Evolutionary conservation across 2,329 filamentous ascomycete species (phyloP), one percentile per base, ranked within the genome.

Genomic region (Colletotrichum chlorophyti): DNA sequence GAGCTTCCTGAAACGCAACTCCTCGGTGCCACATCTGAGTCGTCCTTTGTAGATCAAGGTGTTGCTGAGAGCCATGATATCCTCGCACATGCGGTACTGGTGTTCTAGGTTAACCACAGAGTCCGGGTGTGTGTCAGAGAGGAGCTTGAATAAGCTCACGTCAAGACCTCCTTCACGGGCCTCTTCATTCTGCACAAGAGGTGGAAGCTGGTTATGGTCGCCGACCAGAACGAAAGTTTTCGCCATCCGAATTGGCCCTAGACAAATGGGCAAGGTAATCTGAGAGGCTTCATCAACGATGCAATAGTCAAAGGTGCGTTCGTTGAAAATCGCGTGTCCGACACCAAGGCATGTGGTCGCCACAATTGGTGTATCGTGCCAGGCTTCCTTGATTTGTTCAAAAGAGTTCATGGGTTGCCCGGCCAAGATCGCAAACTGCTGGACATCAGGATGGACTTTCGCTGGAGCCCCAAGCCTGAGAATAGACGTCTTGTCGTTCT

Each of bases 271-370:
- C 17, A 99, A 79, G 0, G 95, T 99, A 70, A 99, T 98, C 68
- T 99, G 95, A 2, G 93, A 97, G 1, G 95, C 95, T 74, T 99
- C 95, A 65, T 99, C 95, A 4, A 99, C 94, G 62, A 99, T 98
- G 69, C 95, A 99, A 70, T 97, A 98, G 74, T 99, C 95, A 65
- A 99, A 99, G 1, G 89, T 87, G 5, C 95, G 89, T 68, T 94
- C 90, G 54, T 85, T 89, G 75, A 99, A 98, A 8, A 99, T 78
- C 3, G 88, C 83, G 71, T 99, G 95, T 65, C 90, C 94, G 70
- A 97, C 91, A 3, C 93, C 92, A 23, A 99, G 83, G 69, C 95
- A 99, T 0, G 95, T 98, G 1, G 95, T 97, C 5, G 94, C 95
- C 3, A 99, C 95, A 24, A 99, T 88, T 1, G 91, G 91, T 2